Conservation (phyloP, 495 filamentous ascomycete genomes). For the Penicillium robsamsonii region DNA sequence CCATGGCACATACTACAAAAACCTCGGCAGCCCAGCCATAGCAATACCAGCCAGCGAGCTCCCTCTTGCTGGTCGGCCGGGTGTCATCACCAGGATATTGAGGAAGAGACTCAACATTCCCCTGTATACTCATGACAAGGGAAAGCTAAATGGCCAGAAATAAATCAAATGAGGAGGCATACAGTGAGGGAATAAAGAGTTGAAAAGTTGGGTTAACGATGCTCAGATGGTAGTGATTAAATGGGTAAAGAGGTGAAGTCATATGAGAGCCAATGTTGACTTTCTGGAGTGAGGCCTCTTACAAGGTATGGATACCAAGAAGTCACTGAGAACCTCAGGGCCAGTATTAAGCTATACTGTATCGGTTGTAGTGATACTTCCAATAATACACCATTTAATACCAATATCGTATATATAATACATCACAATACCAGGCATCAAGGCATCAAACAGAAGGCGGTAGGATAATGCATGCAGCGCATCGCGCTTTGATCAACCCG, state of each 20-base stretch:
- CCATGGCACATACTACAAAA: conserved; percentile 87
- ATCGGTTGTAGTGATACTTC: not conserved
- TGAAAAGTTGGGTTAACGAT: not conserved
- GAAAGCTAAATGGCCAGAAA: not conserved
- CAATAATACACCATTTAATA: not conserved
- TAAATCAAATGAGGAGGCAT: not conserved
- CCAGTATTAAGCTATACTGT: not conserved
- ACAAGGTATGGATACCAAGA: not conserved
- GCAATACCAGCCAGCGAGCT: conserved; percentile 91
- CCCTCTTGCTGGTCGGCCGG: conserved; percentile 78
- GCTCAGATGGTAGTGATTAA: not conserved
- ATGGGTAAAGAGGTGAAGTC: conserved; percentile 9
- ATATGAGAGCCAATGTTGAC: not conserved
- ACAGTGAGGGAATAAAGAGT: not conserved
- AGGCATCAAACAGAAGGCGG: conserved; percentile 28
- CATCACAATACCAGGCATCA: conserved; percentile 17
- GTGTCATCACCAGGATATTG: conserved; percentile 82
- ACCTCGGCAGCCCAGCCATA: conserved; percentile 98
- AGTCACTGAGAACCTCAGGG: conserved; percentile 3
- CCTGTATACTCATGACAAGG: conserved; percentile 24
- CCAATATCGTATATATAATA: not conserved
- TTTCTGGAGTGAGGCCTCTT: not conserved
- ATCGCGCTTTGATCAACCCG: conserved; percentile 29
- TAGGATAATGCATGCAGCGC: conserved; percentile 22
- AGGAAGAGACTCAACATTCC: conserved; percentile 29